Conservation (phyloP, 495 filamentous ascomycete species). For the Friedmanniomyces endolithicus region DNA sequence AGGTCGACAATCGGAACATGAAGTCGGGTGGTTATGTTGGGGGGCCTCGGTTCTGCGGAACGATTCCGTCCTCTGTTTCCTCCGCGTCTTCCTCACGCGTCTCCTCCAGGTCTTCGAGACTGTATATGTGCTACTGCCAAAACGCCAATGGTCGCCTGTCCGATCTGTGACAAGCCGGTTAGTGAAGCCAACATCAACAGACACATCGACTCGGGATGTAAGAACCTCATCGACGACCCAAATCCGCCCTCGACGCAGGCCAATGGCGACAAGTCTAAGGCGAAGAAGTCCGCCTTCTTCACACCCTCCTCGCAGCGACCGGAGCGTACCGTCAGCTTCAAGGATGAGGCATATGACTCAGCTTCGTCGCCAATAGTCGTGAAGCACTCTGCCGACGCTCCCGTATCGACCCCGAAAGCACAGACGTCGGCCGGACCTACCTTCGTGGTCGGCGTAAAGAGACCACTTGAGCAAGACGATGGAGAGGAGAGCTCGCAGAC, state of each 20-base stretch:
- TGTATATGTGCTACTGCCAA: not conserved
- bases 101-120: not conserved
- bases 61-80: not conserved
- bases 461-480: conserved; percentile 30
- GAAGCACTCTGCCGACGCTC: not conserved
- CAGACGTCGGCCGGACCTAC: conserved; percentile 9
- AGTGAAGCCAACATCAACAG: conserved; percentile 68
- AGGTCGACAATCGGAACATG: too few species aligned
- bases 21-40: too few species aligned
- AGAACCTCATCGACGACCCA: conserved; percentile 43
- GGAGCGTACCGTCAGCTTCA: conserved; percentile 29
- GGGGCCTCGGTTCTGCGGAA: too few species aligned
- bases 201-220: conserved; percentile 79
- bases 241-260: conserved; percentile 30
- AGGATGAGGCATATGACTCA: conserved; percentile 4
- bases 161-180: conserved; percentile 71
- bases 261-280: conserved; percentile 33
- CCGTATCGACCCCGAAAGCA: not conserved
- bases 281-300: conserved; percentile 53
- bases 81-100: not conserved
- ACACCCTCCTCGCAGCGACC: conserved; percentile 48
- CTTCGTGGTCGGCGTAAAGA: conserved; percentile 21
- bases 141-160: conserved; percentile 62
- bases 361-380: conserved; percentile 4
- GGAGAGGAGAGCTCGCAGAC: not conserved